These are phyloP conservation scores for Flaveria floridana DNA, from an alignment of 140 eudicot genomes.

Conservation along the genomic window DNA sequence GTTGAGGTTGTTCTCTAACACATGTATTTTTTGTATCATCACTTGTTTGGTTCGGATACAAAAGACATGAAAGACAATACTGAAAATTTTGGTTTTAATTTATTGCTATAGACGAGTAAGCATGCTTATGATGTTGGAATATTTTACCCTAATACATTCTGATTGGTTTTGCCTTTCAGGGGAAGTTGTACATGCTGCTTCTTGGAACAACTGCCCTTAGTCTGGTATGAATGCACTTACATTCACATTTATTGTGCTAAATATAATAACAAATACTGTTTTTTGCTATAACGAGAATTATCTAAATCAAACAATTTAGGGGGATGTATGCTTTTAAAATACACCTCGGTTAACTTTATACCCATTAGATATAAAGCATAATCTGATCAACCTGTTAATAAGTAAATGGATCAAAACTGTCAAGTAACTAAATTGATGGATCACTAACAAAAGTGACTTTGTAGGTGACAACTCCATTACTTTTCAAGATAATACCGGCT, in stretches of 20 bases:
- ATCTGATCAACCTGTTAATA: background rate
- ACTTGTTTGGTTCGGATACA: background rate
- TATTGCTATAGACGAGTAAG: background rate
- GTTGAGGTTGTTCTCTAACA: constrained; percentile 61
- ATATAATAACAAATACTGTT: background rate
- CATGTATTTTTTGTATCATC: background rate
- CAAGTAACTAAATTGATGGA: background rate
- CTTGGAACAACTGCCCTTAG: constrained; percentile 98
- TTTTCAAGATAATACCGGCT: constrained; percentile 83
- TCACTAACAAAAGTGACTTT: constrained; percentile 1
- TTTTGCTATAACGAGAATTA: background rate
- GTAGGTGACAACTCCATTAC: constrained; percentile 95
- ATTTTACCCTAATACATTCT: background rate
- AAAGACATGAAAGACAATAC: background rate
- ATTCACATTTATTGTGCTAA: background rate
- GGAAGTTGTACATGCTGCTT: constrained; percentile 80
- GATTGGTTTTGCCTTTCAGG: constrained; percentile 44
- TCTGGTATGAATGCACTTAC: constrained; percentile 47
- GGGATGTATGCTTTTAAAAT: background rate
- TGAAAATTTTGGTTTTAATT: background rate
- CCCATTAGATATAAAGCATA: background rate
- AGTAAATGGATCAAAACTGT: background rate
- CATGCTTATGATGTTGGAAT: background rate
- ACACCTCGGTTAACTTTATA: background rate
- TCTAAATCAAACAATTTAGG: background rate